A percentile compares a stretch with the other conserved stretches of the same genome.
These are phyloP conservation scores for Cotoneaster glaucophyllus DNA, from an alignment of 306 rosid genomes.

Conservation along the genomic window DNA sequence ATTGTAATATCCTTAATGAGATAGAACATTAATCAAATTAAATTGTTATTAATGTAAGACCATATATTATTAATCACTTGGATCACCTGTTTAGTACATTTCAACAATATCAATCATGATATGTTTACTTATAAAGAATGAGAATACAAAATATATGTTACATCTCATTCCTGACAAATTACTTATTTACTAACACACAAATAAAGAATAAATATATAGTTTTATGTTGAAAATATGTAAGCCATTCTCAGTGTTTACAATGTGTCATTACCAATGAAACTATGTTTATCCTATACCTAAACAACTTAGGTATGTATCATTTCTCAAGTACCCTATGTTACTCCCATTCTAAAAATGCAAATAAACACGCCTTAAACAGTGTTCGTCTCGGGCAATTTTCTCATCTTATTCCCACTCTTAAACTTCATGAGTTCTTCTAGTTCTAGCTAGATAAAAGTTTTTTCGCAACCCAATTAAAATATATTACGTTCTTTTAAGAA, in stretches of 20 bases:
- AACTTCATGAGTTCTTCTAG: neutral
- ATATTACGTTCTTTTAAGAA: no score
- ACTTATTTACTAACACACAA: neutral
- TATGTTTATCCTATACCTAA: neutral
- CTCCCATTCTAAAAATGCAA: neutral
- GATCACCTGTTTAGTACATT: neutral
- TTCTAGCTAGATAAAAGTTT: neutral
- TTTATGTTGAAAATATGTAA: no score
- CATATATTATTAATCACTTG: no score
- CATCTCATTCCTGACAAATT: neutral
- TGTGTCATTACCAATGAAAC: neutral
- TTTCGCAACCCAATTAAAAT: no score
- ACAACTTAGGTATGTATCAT: neutral
- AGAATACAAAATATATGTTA: neutral
- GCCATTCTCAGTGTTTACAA: no score
- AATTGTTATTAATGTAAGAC: no score
- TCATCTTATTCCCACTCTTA: neutral
- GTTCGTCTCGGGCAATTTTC: neutral
- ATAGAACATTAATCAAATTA: no score
- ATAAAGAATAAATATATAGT: no score
- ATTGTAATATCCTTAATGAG: no score
- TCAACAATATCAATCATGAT: neutral
- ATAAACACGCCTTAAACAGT: no score
- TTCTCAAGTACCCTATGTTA: neutral
- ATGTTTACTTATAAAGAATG: neutral